These are phyloP conservation scores for Phytophthora nicotianae DNA, from an alignment of 352 stramenopile genomes.

Conservation along the genomic window DNA sequence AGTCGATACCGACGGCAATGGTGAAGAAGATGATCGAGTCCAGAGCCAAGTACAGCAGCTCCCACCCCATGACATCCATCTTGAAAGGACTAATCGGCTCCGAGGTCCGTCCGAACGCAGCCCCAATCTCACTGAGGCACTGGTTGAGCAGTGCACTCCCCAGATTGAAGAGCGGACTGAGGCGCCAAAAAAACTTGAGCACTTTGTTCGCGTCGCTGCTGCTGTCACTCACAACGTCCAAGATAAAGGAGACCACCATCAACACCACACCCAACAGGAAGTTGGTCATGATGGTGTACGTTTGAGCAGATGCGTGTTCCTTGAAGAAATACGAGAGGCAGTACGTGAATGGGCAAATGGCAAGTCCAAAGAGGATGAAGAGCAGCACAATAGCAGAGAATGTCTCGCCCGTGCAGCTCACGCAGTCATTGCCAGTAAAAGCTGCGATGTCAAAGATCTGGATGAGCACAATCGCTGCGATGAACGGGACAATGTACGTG, in stretches of 20 bases:
- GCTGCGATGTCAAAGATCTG: constrained; percentile 51
- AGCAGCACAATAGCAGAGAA: constrained; percentile 55
- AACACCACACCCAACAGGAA: constrained; percentile 64
- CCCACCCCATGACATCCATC: constrained; percentile 58
- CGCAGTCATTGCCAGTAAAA: constrained; percentile 55
- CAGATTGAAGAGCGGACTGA: constrained; percentile 63
- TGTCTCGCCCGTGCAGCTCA: constrained; percentile 48
- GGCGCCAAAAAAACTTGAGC: constrained; percentile 75
- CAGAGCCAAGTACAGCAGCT: constrained; percentile 52
- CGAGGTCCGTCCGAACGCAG: constrained; percentile 25
- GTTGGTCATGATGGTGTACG: constrained; percentile 69
- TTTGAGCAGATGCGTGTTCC: constrained; percentile 61
- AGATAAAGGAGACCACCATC: constrained; percentile 63
- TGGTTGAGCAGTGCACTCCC: constrained; percentile 48
- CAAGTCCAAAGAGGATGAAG: constrained; percentile 63
- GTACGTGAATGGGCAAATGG: constrained; percentile 65
- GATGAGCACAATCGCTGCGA: constrained; percentile 52
- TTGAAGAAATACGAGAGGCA: constrained; percentile 68
- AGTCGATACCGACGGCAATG: constrained; percentile 44
- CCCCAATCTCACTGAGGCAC: constrained; percentile 38
- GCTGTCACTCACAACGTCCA: constrained; percentile 48
- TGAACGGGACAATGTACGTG: constrained; percentile 84
- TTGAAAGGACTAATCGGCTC: constrained; percentile 48
- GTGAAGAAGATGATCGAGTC: constrained; percentile 32
- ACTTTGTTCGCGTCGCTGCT: constrained; percentile 49